These are phyloP conservation scores for Cucurbita moschata DNA, from an alignment of 306 rosid species.

Conservation along the genomic window DNA sequence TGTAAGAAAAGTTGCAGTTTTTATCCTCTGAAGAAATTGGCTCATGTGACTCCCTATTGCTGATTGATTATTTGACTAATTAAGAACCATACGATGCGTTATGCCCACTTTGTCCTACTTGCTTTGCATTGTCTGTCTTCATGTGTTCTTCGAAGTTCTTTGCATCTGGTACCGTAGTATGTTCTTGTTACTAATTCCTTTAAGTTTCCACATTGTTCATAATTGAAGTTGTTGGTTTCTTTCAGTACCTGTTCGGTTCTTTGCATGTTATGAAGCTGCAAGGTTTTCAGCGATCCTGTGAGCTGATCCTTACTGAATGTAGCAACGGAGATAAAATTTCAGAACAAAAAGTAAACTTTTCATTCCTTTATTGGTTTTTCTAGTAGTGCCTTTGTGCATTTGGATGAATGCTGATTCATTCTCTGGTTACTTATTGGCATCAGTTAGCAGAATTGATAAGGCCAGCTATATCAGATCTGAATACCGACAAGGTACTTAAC, in stretches of 20 bases:
- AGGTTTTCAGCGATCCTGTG: slow-evolving; percentile 59
- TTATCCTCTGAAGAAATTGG: background rate
- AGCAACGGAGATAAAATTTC: slow-evolving; percentile 24
- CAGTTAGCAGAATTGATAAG: slow-evolving; percentile 50
- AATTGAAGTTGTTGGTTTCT: slow-evolving; percentile 4
- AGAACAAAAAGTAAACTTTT: slow-evolving; percentile 33
- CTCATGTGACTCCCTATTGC: background rate
- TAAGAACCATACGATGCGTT: background rate
- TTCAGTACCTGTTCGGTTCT: slow-evolving; percentile 67
- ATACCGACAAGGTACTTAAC: slow-evolving; percentile 40
- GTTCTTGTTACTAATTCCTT: background rate
- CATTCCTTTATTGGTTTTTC: slow-evolving; percentile 4
- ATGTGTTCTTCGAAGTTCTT: background rate
- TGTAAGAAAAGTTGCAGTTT: background rate
- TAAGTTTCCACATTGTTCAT: background rate
- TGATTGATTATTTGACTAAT: background rate
- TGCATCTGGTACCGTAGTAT: background rate
- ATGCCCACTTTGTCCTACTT: no score
- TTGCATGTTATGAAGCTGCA: slow-evolving; percentile 47
- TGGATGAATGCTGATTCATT: slow-evolving; percentile 14
- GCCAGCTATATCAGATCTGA: slow-evolving; percentile 35
- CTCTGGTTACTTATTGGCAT: slow-evolving; percentile 6
- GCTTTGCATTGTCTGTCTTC: background rate
- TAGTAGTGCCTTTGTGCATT: slow-evolving; percentile 3
- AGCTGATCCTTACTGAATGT: slow-evolving; percentile 47